phyloP scores from a whole-genome alignment of 495 filamentous ascomycete genomes.

The Cercophora sp. region DNA sequence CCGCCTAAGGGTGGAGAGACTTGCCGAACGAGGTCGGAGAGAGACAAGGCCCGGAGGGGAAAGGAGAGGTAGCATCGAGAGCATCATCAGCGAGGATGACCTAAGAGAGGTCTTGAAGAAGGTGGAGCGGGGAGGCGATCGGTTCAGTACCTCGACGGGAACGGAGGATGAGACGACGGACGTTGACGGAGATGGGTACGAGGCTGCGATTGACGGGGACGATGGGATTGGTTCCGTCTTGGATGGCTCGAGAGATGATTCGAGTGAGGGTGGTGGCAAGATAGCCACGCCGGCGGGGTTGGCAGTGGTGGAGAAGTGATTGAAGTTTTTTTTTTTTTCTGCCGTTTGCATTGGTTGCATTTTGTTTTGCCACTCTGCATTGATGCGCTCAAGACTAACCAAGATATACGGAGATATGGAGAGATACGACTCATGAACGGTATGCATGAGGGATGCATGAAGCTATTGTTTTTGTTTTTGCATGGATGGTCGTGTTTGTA shows the following conservation, averaged over 20 bases:
- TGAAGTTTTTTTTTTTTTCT: too few species aligned
- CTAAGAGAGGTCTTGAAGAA: constrained; percentile 18
- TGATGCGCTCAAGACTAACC: too few species aligned
- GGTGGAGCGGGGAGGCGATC: not conserved
- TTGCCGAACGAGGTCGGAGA: constrained; percentile 71
- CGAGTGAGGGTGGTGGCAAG: not conserved
- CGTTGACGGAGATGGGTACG: constrained; percentile 13
- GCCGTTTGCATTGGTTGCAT: too few species aligned
- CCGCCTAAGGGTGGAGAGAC: constrained; percentile 72
- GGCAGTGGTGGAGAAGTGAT: too few species aligned
- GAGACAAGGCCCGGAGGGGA: constrained; percentile 36
- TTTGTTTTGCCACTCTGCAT: too few species aligned
- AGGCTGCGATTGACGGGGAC: not conserved
- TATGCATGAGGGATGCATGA: too few species aligned
- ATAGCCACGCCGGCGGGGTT: not conserved
- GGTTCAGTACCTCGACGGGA: not conserved
- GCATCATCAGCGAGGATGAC: constrained; percentile 27
- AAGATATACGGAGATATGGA: too few species aligned
- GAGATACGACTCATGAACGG: too few species aligned
- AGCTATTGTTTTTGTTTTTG: too few species aligned
- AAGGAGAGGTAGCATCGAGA: constrained; percentile 27
- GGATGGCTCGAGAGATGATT: constrained; percentile 3
- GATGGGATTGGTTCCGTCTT: not conserved
- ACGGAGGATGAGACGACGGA: constrained; percentile 23
- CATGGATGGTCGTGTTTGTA: too few species aligned